Percentiles rank a stretch among this genome's conserved stretches.
phyloP scores from a whole-genome alignment of 116 monocot genomes.

The Dioscorea cayenensis region DNA sequence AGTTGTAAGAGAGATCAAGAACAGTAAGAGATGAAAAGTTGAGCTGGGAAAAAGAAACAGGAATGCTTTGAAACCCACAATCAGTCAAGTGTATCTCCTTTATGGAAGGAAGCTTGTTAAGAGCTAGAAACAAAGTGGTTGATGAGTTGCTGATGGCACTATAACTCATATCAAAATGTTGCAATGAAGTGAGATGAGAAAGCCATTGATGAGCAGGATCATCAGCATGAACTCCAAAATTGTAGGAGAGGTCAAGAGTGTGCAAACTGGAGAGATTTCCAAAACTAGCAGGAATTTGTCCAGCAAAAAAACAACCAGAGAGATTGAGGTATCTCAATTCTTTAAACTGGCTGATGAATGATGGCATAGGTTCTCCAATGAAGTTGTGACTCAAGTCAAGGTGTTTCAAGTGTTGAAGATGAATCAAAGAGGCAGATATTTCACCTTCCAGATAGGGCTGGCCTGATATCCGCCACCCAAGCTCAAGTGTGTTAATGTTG shows the following conservation, averaged over 20 bases:
- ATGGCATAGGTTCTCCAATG: constrained; percentile 1
- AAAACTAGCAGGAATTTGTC: constrained; percentile 23
- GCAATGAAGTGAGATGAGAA: constrained; percentile 24
- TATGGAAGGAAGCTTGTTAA: constrained; percentile 24
- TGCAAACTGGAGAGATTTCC: constrained; percentile 24
- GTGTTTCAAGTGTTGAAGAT: constrained; percentile 9
- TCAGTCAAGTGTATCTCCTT: background rate
- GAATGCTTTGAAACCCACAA: constrained; percentile 1
- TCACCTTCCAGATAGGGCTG: constrained; percentile 8
- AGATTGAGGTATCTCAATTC: constrained; percentile 28
- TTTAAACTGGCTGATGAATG: constrained; percentile 21
- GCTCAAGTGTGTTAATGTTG: constrained; percentile 15
- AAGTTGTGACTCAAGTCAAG: constrained; percentile 33
- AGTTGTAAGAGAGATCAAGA: constrained; percentile 13
- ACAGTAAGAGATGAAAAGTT: constrained; percentile 17
- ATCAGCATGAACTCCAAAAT: background rate
- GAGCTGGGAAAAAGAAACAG: background rate
- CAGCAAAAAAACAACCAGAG: constrained; percentile 4
- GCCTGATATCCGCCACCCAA: background rate
- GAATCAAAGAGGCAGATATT: constrained; percentile 14
- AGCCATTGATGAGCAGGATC: background rate
- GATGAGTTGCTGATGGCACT: background rate
- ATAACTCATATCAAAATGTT: constrained; percentile 10
- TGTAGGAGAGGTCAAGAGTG: constrained; percentile 14
- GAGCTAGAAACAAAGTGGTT: background rate